Base-by-base conservation (phyloP, 2,329 filamentous ascomycete species). In the Didymella pomorum region DNA sequence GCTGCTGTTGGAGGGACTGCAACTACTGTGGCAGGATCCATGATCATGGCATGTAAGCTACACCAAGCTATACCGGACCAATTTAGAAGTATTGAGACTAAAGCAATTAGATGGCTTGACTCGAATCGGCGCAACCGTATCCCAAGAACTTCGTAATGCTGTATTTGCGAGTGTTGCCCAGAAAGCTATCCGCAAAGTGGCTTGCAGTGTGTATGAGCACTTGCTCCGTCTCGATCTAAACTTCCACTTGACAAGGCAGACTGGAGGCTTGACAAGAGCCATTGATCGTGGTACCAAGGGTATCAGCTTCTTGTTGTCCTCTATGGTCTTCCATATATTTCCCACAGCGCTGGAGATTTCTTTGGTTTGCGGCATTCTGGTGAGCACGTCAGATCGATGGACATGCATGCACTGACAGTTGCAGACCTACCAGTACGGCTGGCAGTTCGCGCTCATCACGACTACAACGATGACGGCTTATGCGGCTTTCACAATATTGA, bases 201-300 rank as follows among this genome's bases (percentile, higher is more conserved):
- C 95, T 0, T 85, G 90, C 70, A 95, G 95, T 77, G 94, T 99
- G 2, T 98, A 98, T 70, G 87, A 92, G 62, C 96, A 99, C 77
- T 74, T 99, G 47, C 82, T 99, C 28, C 89, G 88, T 53, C 84
- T 99, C 21, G 95, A 99, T 74, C 84, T 98, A 46, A 93, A 90
- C 77, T 99, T 99, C 78, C 95, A 99, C 75, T 84, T 99, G 10
- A 89, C 90, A 20, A 92, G 96, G 69, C 95, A 99, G 80, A 99
- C 95, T 0, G 95, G 95, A 62, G 95, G 95, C 1, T 79, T 99
- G 64, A 98, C 94, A 1, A 84, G 95, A 65, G 95, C 96, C 23
- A 95, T 99, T 62, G 96, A 99, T 74, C 88, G 96, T 62, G 95
- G 95, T 72, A 99, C 95, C 20, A 99, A 99, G 79, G 96, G 95